A percentile compares a stretch with the other conserved stretches of the same genome.
These are phyloP conservation scores for Tremella fuciformis DNA, from an alignment of 768 basidiomycete species.

Conservation along the genomic window DNA sequence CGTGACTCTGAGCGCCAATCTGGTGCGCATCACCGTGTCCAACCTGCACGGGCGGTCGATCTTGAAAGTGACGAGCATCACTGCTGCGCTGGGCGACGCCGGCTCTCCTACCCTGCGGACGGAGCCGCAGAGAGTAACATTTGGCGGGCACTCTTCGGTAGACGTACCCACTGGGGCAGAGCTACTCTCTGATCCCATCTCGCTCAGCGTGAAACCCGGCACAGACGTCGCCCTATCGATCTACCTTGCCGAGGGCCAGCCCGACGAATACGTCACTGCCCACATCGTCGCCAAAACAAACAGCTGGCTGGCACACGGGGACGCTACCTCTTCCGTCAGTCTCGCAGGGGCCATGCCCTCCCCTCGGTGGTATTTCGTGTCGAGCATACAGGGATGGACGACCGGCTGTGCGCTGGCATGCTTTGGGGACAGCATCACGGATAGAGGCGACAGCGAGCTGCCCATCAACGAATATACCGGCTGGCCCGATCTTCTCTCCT, in stretches of 20 bases:
- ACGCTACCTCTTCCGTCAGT: background rate
- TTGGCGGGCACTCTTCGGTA: background rate
- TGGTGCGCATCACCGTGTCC: constrained; percentile 1
- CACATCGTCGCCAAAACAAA: background rate
- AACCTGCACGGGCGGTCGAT: background rate
- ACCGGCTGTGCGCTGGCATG: background rate
- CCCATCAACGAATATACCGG: constrained; percentile 2
- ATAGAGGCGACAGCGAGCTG: background rate
- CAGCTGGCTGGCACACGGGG: constrained; percentile 1
- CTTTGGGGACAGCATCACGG: constrained; percentile 4
- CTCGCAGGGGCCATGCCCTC: background rate
- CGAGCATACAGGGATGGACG: constrained; percentile 1
- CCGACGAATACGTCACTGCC: background rate
- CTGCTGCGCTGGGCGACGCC: background rate
- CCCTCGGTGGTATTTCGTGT: background rate
- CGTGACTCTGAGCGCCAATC: background rate
- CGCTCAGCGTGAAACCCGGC: background rate
- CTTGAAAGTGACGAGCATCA: background rate
- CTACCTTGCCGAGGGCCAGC: constrained; percentile 1
- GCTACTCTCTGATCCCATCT: background rate
- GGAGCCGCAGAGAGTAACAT: background rate
- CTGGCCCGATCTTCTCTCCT: background rate
- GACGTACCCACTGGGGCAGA: background rate
- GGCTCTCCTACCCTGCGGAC: background rate
- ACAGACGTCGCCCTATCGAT: background rate